Evolutionary conservation across 2,329 filamentous ascomycete species (phyloP), one percentile per base, ranked within the genome.

Genomic region (Parasarocladium wereldwijsianum): DNA sequence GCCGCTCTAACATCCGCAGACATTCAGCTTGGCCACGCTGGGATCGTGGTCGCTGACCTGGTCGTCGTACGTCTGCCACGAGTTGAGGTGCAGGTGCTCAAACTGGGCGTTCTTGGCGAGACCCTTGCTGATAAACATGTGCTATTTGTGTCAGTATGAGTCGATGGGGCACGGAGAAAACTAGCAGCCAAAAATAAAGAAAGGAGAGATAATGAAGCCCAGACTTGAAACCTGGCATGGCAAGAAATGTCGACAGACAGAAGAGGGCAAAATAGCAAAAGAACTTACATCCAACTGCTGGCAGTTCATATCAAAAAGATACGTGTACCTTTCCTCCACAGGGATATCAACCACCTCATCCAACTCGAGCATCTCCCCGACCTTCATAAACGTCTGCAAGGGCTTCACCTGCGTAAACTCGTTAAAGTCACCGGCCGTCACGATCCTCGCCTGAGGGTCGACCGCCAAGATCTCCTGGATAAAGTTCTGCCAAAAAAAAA

Each of bases 281-380:
- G n/a, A n/a, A n/a, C n/a, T n/a, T n/a, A n/a, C n/a, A n/a, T 82
- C 77, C 12, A 83, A 57, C 43, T 75, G 64, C 55, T 82, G 70
- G 34, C 66, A 64, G 51, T 78, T 80, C 63, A 67, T 69, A 39
- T 78, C 76, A 37, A 66, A 82, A 2, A 76, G 52, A 47, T 82
- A 82, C 1, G 74, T 78, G 49, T 83, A 83, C 8, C 76, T 57
- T 57, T 83, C 77, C 16, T 50, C 44, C 3, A 52, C 43, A 4
- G 60, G 51, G 8, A 71, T 62, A 5, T 55, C 55, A 4, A 57
- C 64, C 1, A 66, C 69, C 5, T 65, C 71, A 40, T 82, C 75
- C 2, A 80, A 52, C 38, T 81, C 74, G 19, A 58, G 39, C 26
- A 82, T 54, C 3, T 65, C 62, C 0, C 70, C 75, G 13, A 60